Percentiles rank a stretch among this genome's conserved stretches.
Evolutionary conservation across 306 rosid genomes (phyloP).

Genomic region (Fragaria ananassa): DNA sequence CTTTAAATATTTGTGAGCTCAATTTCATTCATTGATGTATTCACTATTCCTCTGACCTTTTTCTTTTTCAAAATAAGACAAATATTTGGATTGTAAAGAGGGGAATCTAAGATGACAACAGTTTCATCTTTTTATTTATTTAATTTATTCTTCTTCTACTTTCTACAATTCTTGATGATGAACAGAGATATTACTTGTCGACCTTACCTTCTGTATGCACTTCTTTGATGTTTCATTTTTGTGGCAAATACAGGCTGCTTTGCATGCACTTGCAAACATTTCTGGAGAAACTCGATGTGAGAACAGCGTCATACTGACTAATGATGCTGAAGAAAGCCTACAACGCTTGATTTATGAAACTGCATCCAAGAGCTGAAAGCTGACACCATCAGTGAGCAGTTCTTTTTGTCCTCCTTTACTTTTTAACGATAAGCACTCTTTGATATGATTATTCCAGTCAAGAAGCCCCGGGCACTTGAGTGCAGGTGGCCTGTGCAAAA

Average conservation of each 20-base stretch:
- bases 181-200: not conserved
- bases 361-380: conserved; percentile 66
- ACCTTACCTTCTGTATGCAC: not conserved
- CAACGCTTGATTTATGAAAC: conserved; percentile 56
- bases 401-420: not conserved
- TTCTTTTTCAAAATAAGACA: not conserved
- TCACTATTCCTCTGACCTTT: not conserved
- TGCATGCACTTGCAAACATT: conserved; percentile 84
- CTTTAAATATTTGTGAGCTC: not conserved
- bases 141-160: not conserved
- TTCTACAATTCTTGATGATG: not conserved
- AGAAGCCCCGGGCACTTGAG: not conserved
- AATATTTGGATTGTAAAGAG: not conserved
- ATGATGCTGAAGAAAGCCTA: conserved; percentile 72
- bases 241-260: conserved; percentile 62
- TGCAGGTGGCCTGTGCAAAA: not conserved
- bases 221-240: conserved; percentile 14
- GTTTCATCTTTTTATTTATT: not conserved
- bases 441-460: not conserved
- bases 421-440: conserved; percentile 9
- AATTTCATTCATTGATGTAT: not conserved
- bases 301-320: conserved; percentile 44
- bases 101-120: not conserved
- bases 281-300: conserved; percentile 68
- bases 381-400: conserved; percentile 69